Base-by-base conservation (phyloP, 75 land plant species). In the Gnetum montanum region DNA sequence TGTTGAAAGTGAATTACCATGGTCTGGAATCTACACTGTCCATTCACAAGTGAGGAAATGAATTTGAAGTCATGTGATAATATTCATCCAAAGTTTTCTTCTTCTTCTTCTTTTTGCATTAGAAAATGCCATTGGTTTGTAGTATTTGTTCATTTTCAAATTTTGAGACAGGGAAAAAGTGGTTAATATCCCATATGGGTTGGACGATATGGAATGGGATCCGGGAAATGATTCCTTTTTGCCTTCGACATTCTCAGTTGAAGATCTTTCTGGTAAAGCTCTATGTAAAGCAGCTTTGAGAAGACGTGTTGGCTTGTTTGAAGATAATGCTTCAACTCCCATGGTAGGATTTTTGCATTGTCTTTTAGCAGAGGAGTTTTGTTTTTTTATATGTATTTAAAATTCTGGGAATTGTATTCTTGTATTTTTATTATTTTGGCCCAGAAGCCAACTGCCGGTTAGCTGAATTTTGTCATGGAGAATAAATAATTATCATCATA, bases 1-100 rank as follows among this genome's bases (percentile, higher is more conserved):
- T 67, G 24, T 64, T 61, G 38, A 58, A 49, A 16, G 57, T 59
- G 40, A 22, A 60, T 66, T 57, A 69, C 43, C 68, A 72, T 72
- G 77, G 80, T 3, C 57, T 83, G 61, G 80, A 83, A 49, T 25
- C 76, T 18, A 76, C 84, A 45, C 54, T 83, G 35, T 47, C 31
- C 36, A 66, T 51, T 1, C 87, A 83, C 66, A 72, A 73, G 87
- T 83, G 28, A 55, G 70, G 34, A 8, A 31, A 8, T 30, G 12
- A 1, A 2, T 27, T 26, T 0, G 13, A 48, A 48, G 50, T 0
- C 27, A 12, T 55, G 35, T 3, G 2, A 4, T 40, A 38, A 33
- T 38, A 8, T 12, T 10, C 0, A n/a, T 43, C 30, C 28, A 50
- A 10, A 24, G 50, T 33, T 34, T 3, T 57, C n/a, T 44, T 8